A percentile compares a stretch with the other conserved stretches of the same genome.
phyloP scores from a whole-genome alignment of 768 basidiomycete genomes.

The Leccinum barrowsii region DNA sequence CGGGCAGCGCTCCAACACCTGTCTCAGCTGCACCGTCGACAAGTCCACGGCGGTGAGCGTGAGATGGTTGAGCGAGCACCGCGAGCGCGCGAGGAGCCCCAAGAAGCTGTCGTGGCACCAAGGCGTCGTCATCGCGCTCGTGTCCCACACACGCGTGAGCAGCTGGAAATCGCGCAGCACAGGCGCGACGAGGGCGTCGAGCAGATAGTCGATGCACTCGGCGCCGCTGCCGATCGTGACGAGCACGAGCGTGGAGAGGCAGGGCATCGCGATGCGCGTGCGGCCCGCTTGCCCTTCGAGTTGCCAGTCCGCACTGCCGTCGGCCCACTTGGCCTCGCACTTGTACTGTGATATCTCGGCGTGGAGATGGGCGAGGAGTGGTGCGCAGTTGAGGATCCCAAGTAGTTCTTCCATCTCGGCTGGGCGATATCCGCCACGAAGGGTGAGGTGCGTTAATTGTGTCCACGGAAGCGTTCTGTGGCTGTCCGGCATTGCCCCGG shows the following conservation, averaged over 20 bases:
- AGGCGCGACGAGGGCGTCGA: slow-evolving; percentile 25
- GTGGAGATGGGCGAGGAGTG: slow-evolving; percentile 28
- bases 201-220: slow-evolving; percentile 23
- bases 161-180: slow-evolving; percentile 29
- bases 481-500: slow-evolving; percentile 30
- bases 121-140: slow-evolving; percentile 25
- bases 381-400: slow-evolving; percentile 22
- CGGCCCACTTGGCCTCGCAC: slow-evolving; percentile 27
- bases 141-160: slow-evolving; percentile 33
- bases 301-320: slow-evolving; percentile 6
- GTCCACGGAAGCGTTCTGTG: slow-evolving; percentile 32
- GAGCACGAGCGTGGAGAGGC: slow-evolving; percentile 29
- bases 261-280: slow-evolving; percentile 27
- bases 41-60: slow-evolving; percentile 28
- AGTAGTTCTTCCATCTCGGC: slow-evolving; percentile 26
- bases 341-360: slow-evolving; percentile 32
- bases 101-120: slow-evolving; percentile 31
- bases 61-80: slow-evolving; percentile 29
- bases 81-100: slow-evolving; percentile 24
- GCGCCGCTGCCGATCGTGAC: slow-evolving; percentile 30
- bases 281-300: not conserved
- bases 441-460: slow-evolving; percentile 30
- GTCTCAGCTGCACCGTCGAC: slow-evolving; percentile 17
- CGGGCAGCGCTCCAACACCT: slow-evolving; percentile 29
- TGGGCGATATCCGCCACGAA: slow-evolving; percentile 29